These are phyloP conservation scores for Pachysandra terminalis DNA, from an alignment of 164 flowering plant species.

Conservation along the genomic window DNA sequence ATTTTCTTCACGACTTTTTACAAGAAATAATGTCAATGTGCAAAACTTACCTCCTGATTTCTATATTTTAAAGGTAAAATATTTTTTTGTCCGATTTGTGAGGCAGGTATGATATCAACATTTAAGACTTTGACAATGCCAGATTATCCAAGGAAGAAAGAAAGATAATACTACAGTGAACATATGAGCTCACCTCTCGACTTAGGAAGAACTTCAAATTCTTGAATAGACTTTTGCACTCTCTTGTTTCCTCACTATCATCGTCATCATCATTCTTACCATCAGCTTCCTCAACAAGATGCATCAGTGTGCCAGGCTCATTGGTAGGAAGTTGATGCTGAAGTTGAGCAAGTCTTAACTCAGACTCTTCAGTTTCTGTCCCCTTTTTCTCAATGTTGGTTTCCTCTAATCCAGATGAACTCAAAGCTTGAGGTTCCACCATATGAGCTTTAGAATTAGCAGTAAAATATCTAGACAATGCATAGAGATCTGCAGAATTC, in stretches of 20 bases:
- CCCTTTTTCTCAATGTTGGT: conserved; percentile 22
- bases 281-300: conserved; percentile 56
- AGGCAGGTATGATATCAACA: too few species aligned
- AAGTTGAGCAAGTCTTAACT: conserved; percentile 80
- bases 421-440: conserved; percentile 22
- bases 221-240: conserved; percentile 67
- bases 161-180: too few species aligned
- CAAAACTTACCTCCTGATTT: too few species aligned
- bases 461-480: conserved; percentile 59
- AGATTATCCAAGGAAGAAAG: background rate
- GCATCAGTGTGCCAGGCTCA: conserved; percentile 83
- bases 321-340: conserved; percentile 87
- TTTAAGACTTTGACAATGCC: too few species aligned
- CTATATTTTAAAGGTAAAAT: too few species aligned
- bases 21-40: too few species aligned
- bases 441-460: conserved; percentile 34
- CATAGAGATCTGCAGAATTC: conserved; percentile 67
- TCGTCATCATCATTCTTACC: conserved; percentile 69
- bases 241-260: conserved; percentile 63
- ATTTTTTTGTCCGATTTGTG: too few species aligned
- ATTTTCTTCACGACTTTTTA: too few species aligned
- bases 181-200: conserved; percentile 64
- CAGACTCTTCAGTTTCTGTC: conserved; percentile 50
- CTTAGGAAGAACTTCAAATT: conserved; percentile 74
- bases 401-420: conserved; percentile 32